A percentile compares a stretch with the other conserved stretches of the same genome.
Evolutionary conservation across 1,284 basidiomycete genomes (phyloP).

Genomic region (Irpex rosettiformis): DNA sequence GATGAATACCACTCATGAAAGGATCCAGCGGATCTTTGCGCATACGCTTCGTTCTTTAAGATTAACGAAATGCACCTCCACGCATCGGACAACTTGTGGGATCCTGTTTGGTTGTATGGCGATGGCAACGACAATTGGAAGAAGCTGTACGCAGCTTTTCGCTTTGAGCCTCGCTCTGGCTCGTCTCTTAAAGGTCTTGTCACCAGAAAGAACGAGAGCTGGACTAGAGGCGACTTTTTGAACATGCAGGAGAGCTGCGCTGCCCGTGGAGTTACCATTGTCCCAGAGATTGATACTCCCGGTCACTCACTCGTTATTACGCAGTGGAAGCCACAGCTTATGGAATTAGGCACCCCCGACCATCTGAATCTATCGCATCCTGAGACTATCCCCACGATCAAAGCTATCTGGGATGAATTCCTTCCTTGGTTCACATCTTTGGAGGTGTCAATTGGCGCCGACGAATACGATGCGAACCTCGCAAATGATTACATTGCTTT

Average conservation of each 20-base stretch:
- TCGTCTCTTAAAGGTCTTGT: constrained; percentile 27
- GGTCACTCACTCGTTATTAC: constrained; percentile 35
- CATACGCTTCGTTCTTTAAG: constrained; percentile 35
- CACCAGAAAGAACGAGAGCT: constrained; percentile 32
- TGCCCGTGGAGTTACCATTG: constrained; percentile 32
- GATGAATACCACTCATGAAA: constrained; percentile 33
- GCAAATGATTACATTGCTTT: constrained; percentile 31
- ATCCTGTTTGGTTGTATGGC: constrained; percentile 5
- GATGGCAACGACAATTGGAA: neutral
- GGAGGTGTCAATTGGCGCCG: constrained; percentile 28
- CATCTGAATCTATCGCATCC: constrained; percentile 30
- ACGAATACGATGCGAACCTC: constrained; percentile 27
- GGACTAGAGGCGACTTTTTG: constrained; percentile 30
- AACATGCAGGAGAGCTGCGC: constrained; percentile 30
- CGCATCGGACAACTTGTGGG: constrained; percentile 24
- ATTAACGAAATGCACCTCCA: constrained; percentile 31
- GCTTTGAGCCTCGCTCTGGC: constrained; percentile 27
- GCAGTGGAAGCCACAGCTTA: constrained; percentile 36
- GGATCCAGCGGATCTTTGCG: constrained; percentile 32
- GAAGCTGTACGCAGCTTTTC: constrained; percentile 31
- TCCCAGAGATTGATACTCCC: constrained; percentile 35
- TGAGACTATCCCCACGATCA: constrained; percentile 25
- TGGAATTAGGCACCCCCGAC: constrained; percentile 26
- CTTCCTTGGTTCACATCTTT: constrained; percentile 24
- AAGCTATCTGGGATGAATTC: constrained; percentile 28